These are phyloP conservation scores for Protomyces inundatus DNA, from an alignment of 1,139 yeast species.

Conservation along the genomic window DNA sequence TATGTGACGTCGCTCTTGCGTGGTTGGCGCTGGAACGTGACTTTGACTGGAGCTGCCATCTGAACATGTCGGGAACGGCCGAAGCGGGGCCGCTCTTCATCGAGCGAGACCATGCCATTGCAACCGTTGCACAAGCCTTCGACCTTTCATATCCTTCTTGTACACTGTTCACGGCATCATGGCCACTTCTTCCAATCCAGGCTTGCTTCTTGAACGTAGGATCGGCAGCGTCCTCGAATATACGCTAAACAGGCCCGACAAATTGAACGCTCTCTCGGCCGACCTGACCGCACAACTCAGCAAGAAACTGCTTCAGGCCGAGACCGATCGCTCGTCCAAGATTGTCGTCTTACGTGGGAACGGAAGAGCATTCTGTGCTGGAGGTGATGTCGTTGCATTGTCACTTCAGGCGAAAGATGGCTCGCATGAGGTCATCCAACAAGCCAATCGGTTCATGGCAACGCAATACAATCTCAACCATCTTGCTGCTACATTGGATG, in stretches of 20 bases:
- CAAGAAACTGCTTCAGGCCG: conserved; percentile 49
- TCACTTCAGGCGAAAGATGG: conserved; percentile 41
- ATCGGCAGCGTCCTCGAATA: not conserved
- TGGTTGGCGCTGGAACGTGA: not conserved
- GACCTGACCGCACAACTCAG: not conserved
- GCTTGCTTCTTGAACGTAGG: not conserved
- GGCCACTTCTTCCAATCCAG: too few relatives aligned
- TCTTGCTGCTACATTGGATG: not conserved
- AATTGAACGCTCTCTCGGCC: not conserved
- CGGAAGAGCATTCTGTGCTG: conserved; percentile 52
- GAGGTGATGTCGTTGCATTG: conserved; percentile 88
- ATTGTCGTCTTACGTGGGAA: conserved; percentile 68
- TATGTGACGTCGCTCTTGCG: not conserved
- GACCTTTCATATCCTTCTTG: too few relatives aligned
- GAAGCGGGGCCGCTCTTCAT: too few relatives aligned
- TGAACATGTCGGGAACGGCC: not conserved
- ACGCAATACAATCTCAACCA: not conserved
- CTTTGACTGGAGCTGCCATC: not conserved
- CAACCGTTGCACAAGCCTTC: too few relatives aligned
- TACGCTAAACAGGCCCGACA: not conserved
- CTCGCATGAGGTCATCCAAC: not conserved
- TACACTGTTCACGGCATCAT: too few relatives aligned
- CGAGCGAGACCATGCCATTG: too few relatives aligned
- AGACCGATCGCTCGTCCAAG: conserved; percentile 61
- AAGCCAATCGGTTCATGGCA: not conserved